Conservation (phyloP, 768 basidiomycete species). For the Suillus fuscotomentosus region DNA sequence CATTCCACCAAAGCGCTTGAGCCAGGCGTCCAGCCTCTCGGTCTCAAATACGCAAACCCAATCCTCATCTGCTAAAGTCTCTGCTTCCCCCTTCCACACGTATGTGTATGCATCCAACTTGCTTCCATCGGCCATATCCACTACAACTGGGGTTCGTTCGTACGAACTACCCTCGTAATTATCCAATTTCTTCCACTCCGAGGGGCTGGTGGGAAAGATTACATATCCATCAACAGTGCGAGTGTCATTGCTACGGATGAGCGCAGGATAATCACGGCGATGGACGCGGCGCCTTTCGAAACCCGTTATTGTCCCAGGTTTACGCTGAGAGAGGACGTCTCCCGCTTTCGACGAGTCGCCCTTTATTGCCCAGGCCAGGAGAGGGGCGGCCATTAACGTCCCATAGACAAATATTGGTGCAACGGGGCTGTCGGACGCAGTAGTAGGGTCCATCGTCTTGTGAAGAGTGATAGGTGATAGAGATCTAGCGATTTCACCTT, state of each 20-base stretch:
- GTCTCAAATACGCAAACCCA: neutral
- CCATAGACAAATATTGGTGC: neutral
- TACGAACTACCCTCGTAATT: neutral
- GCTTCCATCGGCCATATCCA: neutral
- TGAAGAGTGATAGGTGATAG: neutral
- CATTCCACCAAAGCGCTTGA: neutral
- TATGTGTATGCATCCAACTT: neutral
- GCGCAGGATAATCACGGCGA: neutral
- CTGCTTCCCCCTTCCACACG: neutral
- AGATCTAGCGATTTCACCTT: neutral
- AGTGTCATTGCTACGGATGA: neutral
- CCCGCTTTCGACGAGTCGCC: neutral
- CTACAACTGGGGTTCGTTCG: neutral
- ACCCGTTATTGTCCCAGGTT: neutral
- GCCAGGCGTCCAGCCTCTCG: neutral
- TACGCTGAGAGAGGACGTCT: neutral
- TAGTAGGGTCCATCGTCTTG: neutral
- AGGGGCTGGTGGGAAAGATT: neutral
- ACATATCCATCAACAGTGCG: neutral
- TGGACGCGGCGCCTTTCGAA: neutral
- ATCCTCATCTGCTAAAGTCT: neutral
- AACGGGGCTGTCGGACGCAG: neutral
- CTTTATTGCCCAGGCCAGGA: neutral
- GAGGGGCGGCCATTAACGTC: neutral
- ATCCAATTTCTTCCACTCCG: neutral